phyloP scores from a whole-genome alignment of 2,329 filamentous ascomycete genomes.

The Cryphonectria parasitica region DNA sequence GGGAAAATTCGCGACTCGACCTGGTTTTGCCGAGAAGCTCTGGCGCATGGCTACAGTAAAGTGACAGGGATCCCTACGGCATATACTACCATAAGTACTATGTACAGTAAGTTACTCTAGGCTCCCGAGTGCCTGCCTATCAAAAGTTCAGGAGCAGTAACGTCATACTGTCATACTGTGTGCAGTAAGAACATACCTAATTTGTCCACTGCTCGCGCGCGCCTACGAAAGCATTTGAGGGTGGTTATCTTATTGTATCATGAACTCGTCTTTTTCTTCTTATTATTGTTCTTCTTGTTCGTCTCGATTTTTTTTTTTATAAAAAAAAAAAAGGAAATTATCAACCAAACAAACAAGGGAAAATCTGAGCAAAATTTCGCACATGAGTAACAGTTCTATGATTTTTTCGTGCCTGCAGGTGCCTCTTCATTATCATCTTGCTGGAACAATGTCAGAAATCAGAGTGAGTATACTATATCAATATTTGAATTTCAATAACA shows the following conservation, averaged over 20 bases:
- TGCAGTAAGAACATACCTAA: background rate
- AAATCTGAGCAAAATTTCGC: background rate
- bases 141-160: conserved; percentile 5
- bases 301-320: background rate
- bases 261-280: background rate
- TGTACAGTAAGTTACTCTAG: background rate
- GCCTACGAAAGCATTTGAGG: background rate
- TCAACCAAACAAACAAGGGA: background rate
- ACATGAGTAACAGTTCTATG: too few relatives aligned
- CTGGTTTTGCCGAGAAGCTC: conserved; percentile 29
- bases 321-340: background rate
- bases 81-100: background rate
- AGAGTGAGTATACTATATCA: too few relatives aligned
- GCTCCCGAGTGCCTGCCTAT: background rate
- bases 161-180: conserved; percentile 5
- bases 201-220: background rate
- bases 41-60: conserved; percentile 11
- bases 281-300: background rate
- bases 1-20: conserved; percentile 30
- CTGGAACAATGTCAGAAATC: background rate
- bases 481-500: background rate
- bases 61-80: conserved; percentile 23
- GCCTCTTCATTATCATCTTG: background rate
- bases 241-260: too few relatives aligned
- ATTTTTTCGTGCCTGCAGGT: background rate